Evolutionary conservation across 441 rosid species (phyloP).

Genomic region (Viola pubescens): DNA sequence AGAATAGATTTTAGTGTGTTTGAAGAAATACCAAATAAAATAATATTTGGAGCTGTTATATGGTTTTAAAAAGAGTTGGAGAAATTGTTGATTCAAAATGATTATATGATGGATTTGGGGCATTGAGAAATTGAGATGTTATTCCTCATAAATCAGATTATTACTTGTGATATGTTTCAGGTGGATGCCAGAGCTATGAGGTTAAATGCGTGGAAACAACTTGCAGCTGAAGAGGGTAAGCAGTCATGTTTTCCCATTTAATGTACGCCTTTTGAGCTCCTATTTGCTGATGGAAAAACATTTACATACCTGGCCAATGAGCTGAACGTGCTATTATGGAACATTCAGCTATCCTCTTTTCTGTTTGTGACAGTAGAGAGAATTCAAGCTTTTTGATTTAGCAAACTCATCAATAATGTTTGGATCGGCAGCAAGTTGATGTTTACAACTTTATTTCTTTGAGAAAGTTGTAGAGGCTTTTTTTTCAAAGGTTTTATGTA

Average conservation of each 20-base stretch:
- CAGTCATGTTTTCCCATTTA: neutral
- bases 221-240: constrained; percentile 81
- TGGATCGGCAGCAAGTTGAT: too few species aligned
- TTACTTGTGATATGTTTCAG: constrained; percentile 37
- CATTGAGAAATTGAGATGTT: neutral
- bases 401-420: too few species aligned
- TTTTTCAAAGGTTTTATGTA: too few species aligned
- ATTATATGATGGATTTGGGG: too few species aligned
- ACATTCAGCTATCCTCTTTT: too few species aligned
- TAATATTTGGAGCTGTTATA: neutral
- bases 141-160: neutral
- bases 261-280: neutral
- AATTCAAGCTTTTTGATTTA: too few species aligned
- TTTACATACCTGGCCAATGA: neutral
- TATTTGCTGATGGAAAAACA: neutral
- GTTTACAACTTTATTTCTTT: too few species aligned
- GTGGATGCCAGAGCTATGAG: constrained; percentile 66
- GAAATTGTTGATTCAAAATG: neutral
- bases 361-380: too few species aligned
- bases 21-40: too few species aligned
- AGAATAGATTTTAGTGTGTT: too few species aligned
- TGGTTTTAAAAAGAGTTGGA: neutral
- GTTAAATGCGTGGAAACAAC: constrained; percentile 87
- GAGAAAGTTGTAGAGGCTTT: too few species aligned
- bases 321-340: neutral